Base-by-base conservation (phyloP, 805 yeast species). In the Blastobotrys attinorum region DNA sequence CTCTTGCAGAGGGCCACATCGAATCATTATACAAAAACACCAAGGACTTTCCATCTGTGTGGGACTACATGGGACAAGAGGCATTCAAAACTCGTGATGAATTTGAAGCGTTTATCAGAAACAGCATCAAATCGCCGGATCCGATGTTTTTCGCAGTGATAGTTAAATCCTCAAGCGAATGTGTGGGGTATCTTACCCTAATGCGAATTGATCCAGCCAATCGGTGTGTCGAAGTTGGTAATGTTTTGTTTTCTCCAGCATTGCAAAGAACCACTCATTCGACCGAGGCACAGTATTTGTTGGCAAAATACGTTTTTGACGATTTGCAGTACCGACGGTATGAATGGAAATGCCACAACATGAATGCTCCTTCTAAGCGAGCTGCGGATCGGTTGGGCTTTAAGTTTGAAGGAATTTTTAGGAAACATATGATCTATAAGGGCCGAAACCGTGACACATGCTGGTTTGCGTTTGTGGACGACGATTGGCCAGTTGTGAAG, bases 321-420 rank as follows among this genome's bases (percentile, higher is more conserved):
- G 45, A 31, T 7, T 48, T 60, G 36, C 56, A 59, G 2, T 58
- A 60, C 46, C 51, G 68, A 16, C 52, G 67, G 13, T 54, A 49
- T 38, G 65, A 62, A 44, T 64, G 68, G 68, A 62, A 59, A 44
- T 64, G 66, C 46, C 55, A 62, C 46, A 49, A 53, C 31, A 51
- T 56, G 25, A 61, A 63, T 37, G 54, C 36, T 11, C 60, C 62
- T 1, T 61, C 65, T 2, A 47, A 47, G 36, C 48, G 44, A n/a
- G 63, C 66, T 2, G 66, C 67, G 1, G 25, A 37, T 6, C 52
- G 67, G 8, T 47, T 61, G 13, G 67, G 68, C 10, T 63, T 59
- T 43, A 46, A 45, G n/a, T 55, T 39, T 34, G 68, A 63, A 40
- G 67, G 66, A 5, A 44, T 51, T 1, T 61, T 60, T 42, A 49